Base-by-base conservation (phyloP, 2,329 filamentous ascomycete species). In the Blastomyces parvus region DNA sequence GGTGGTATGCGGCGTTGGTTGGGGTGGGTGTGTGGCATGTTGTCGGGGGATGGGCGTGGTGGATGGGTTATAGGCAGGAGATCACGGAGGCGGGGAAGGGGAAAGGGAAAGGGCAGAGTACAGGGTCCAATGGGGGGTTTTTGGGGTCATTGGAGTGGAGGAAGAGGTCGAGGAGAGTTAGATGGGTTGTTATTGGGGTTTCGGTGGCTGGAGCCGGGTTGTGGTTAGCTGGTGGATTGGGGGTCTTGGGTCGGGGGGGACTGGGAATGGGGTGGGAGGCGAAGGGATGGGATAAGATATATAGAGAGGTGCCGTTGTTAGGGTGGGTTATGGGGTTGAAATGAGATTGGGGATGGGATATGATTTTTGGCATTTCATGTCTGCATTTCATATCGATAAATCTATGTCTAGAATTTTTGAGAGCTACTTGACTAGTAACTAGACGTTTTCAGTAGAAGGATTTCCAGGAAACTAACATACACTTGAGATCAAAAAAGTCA, bases 141-240 rank as follows among this genome's bases (percentile, higher is more conserved):
- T 65, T 76, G 65, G 73, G 65, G 64, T 71, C 70, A 0, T 72
- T 81, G 8, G 83, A 80, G 44, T 79, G 81, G 59, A 74, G 82
- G 66, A 78, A 79, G 64, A 71, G 69, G 60, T 82, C 83, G 72
- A 86, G 86, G 72, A 82, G 85, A 71, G 84, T 84, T 69, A 89
- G 89, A 85, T 85, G 89, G 77, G 75, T 80, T 1, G 81, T 96
- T 62, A 91, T 95, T 71, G 86, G 81, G 0, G 74, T 86, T 61
- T 83, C 84, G 0, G 79, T 81, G 0, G 75, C 81, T 0, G 74
- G 88, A 2, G 82, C 86, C 8, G 82, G 78, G 0, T 62, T 91
- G n/a, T 97, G 92, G 92, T 84, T 92, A 60, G 86, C 87, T 0
- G 92, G 92, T 3, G 88, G 89, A 0, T 74, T 97, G 42, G 90